Evolutionary conservation across 768 basidiomycete genomes (phyloP), one percentile per base, ranked within the genome.

Genomic region (Psilocybe sp.): DNA sequence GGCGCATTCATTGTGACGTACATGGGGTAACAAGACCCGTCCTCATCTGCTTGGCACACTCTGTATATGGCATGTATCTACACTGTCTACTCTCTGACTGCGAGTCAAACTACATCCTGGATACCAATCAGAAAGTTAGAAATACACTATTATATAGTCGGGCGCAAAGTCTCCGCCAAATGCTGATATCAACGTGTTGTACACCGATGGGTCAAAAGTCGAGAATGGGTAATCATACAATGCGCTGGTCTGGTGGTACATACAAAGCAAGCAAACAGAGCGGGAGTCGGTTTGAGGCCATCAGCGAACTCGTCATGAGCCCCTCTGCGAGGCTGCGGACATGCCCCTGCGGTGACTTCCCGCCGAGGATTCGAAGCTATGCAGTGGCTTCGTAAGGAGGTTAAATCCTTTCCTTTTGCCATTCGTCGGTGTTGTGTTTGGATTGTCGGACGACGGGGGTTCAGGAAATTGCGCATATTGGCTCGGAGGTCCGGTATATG

Each of bases 381-480:
- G 70, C 39, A 69, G 60, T 38, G 76, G 75, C 69, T 84, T 87
- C 48, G 84, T 77, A 53, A 89, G 69, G 28, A 89, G 65, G 63
- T 86, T 79, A 64, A 89, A 87, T 2, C 80, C 80, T 60, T 88
- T 75, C 57, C 87, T 79, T 32, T 86, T 81, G 49, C 73, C 77
- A 39, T 60, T 60, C 12, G 76, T 78, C 40, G 82, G 75, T 1
- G 79, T 79, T 40, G 69, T 75, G 47, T 63, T 74, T 45, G 68
- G 74, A 44, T 61, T 73, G 44, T 75, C 76, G 57, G 78, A 75
- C 40, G 61, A 53, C 47, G 84, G 85, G 47, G 87, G 87, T 50
- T 85, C 85, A 18, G 85, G 86, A 54, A 88, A 87, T 51, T 76
- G 76, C 13, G 87, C 83, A 67, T 84, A 88, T 53, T 85, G 83